phyloP scores from a whole-genome alignment of 2,329 filamentous ascomycete species.

The Verticillium nubilum region DNA sequence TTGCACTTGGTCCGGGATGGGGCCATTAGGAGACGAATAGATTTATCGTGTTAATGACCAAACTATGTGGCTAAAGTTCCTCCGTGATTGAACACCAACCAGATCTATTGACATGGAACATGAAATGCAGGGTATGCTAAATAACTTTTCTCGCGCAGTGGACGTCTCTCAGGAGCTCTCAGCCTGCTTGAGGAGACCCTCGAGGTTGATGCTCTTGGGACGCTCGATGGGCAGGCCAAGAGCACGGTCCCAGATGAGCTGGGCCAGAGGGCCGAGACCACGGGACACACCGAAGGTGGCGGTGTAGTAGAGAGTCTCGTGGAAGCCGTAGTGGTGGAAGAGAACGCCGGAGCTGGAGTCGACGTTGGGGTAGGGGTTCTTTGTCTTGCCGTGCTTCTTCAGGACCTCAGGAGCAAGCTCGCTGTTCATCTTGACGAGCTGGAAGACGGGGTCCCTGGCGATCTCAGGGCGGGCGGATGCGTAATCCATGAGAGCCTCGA shows the following conservation, averaged over 20 bases:
- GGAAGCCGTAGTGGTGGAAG: slow-evolving; percentile 98
- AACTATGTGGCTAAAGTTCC: background rate
- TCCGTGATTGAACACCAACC: slow-evolving; percentile 5
- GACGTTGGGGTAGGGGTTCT: slow-evolving; percentile 97
- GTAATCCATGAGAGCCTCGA: slow-evolving; percentile 95
- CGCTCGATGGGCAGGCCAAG: slow-evolving; percentile 93
- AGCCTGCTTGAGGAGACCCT: slow-evolving; percentile 71
- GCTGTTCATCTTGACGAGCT: slow-evolving; percentile 88
- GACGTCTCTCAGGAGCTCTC: slow-evolving; percentile 30
- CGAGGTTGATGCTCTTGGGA: slow-evolving; percentile 94
- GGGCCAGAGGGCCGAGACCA: slow-evolving; percentile 80
- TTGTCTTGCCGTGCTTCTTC: slow-evolving; percentile 94
- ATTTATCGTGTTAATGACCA: background rate
- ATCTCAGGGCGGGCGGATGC: slow-evolving; percentile 81
- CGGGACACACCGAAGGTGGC: slow-evolving; percentile 65
- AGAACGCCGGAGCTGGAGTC: slow-evolving; percentile 89
- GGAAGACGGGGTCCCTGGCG: slow-evolving; percentile 81
- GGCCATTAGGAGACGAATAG: too few species aligned
- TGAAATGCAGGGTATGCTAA: background rate
- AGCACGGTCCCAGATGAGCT: slow-evolving; percentile 94
- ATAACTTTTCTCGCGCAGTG: background rate
- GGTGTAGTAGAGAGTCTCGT: slow-evolving; percentile 92
- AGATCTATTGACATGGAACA: background rate
- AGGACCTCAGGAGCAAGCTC: slow-evolving; percentile 86
- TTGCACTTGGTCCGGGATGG: too few species aligned